phyloP scores from a whole-genome alignment of 768 basidiomycete genomes.

The Mycena rosella region DNA sequence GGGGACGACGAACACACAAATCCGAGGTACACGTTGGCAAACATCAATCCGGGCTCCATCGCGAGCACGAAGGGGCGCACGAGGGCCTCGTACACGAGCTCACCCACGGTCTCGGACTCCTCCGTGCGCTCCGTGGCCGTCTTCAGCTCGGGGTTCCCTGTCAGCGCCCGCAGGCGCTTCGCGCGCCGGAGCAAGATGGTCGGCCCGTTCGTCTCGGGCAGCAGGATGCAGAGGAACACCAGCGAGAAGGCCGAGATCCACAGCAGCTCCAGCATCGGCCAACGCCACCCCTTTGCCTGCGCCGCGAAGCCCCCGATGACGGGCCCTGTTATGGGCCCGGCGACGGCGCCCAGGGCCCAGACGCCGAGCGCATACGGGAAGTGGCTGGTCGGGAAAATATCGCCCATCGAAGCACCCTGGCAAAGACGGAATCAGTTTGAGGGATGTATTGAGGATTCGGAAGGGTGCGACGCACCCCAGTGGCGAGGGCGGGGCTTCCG shows the following conservation, averaged over 20 bases:
- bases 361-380: constrained; percentile 26
- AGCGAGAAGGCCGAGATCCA: constrained; percentile 47
- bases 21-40: constrained; percentile 45
- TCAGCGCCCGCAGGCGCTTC: constrained; percentile 44
- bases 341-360: constrained; percentile 37
- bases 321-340: constrained; percentile 45
- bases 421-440: background rate
- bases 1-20: constrained; percentile 40
- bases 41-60: constrained; percentile 47
- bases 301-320: constrained; percentile 50
- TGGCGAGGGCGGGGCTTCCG: constrained; percentile 50
- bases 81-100: constrained; percentile 41
- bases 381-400: constrained; percentile 25
- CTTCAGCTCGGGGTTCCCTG: constrained; percentile 42
- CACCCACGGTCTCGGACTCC: constrained; percentile 29
- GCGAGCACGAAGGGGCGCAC: constrained; percentile 46
- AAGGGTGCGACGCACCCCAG: constrained; percentile 33
- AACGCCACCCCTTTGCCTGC: constrained; percentile 47
- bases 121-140: constrained; percentile 43
- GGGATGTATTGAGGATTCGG: background rate
- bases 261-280: constrained; percentile 49
- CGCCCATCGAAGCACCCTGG: constrained; percentile 26
- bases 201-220: constrained; percentile 47
- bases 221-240: constrained; percentile 42
- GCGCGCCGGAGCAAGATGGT: constrained; percentile 49